Conservation (phyloP, 306 rosid genomes). For the Vicia villosa region DNA sequence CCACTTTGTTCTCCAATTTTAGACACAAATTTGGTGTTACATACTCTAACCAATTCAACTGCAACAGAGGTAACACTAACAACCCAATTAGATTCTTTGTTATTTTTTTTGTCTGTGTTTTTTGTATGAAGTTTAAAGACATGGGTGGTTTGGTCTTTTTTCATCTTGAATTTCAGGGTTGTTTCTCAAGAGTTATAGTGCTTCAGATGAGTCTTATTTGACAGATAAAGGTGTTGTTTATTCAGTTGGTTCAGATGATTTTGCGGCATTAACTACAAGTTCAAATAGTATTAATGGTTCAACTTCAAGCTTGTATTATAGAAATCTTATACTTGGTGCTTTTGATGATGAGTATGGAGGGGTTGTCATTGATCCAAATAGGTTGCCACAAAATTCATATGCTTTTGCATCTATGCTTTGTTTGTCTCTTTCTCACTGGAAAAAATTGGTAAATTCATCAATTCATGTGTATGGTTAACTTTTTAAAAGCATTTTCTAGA, state of each 20-base stretch:
- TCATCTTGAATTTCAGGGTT: constrained; percentile 50
- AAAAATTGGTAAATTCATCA: constrained; percentile 51
- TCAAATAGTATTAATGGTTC: constrained; percentile 48
- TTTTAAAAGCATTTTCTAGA: neutral
- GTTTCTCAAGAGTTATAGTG: constrained; percentile 45
- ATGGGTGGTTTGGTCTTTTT: neutral
- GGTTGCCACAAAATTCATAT: constrained; percentile 56
- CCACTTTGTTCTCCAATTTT: constrained; percentile 42
- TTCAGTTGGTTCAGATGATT: constrained; percentile 48
- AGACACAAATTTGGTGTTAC: constrained; percentile 42
- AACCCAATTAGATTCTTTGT: neutral
- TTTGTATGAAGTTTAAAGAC: neutral
- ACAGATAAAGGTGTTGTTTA: constrained; percentile 42
- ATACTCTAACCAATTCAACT: constrained; percentile 49
- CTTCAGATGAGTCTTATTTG: constrained; percentile 46
- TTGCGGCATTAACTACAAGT: constrained; percentile 44
- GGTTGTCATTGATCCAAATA: constrained; percentile 64
- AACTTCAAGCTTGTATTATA: constrained; percentile 43
- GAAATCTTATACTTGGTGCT: constrained; percentile 65
- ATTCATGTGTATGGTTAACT: neutral
- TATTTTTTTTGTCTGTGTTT: neutral
- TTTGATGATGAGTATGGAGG: constrained; percentile 91
- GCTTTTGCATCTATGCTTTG: constrained; percentile 58
- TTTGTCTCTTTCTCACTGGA: constrained; percentile 82
- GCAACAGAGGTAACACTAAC: constrained; percentile 55